phyloP scores from a whole-genome alignment of 306 rosid genomes.

The Quercus robur region DNA sequence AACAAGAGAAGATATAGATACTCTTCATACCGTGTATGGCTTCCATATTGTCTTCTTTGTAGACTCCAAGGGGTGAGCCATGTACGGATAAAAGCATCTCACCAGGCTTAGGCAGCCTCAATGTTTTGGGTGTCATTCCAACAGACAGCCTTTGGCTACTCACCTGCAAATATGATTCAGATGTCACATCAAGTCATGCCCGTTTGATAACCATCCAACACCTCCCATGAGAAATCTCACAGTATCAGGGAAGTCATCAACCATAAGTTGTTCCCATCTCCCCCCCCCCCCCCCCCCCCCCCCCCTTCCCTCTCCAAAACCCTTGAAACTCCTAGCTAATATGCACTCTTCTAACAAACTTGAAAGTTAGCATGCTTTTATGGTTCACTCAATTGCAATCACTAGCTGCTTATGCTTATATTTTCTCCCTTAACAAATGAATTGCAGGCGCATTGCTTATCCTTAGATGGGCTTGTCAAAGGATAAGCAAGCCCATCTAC shows the following conservation, averaged over 20 bases:
- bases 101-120: slow-evolving; percentile 77
- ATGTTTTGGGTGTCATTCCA: slow-evolving; percentile 85
- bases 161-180: slow-evolving; percentile 41
- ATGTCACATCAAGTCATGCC: neutral
- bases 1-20: slow-evolving; percentile 4
- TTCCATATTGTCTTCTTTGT: slow-evolving; percentile 87
- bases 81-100: slow-evolving; percentile 90
- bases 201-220: neutral
- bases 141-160: slow-evolving; percentile 71
- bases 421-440: neutral
- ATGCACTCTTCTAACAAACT: no score
- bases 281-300: no score
- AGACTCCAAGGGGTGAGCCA: slow-evolving; percentile 92
- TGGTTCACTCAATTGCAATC: neutral
- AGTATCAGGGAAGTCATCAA: no score
- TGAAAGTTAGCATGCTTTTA: no score
- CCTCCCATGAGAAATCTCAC: neutral
- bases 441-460: neutral
- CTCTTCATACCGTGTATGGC: slow-evolving; percentile 64
- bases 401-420: neutral
- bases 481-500: no score
- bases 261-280: no score
- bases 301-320: no score
- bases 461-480: no score
- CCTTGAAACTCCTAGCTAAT: no score